A percentile compares a stretch with the other conserved stretches of the same genome.
These are phyloP conservation scores for Kodamaea alishanica DNA, from an alignment of 1,139 yeast genomes.

Conservation along the genomic window DNA sequence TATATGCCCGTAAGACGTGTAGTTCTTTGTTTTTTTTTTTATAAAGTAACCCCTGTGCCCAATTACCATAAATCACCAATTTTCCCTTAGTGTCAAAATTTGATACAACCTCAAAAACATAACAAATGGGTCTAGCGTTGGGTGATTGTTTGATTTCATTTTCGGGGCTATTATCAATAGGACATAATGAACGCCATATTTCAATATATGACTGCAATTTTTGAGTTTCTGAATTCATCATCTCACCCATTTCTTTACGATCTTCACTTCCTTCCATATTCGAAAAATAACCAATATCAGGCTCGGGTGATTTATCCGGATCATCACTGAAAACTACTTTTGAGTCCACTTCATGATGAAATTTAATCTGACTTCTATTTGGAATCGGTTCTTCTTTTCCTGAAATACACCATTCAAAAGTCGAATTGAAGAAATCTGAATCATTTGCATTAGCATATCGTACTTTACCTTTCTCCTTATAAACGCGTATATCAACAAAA, in stretches of 20 bases:
- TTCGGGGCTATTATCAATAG: slow-evolving; percentile 28
- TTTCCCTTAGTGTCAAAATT: slow-evolving; percentile 35
- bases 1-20: slow-evolving; percentile 28
- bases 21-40: slow-evolving; percentile 19
- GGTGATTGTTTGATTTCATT: slow-evolving; percentile 26
- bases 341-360: slow-evolving; percentile 45
- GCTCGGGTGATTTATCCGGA: slow-evolving; percentile 24
- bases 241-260: slow-evolving; percentile 51
- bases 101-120: neutral
- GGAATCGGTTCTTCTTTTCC: slow-evolving; percentile 36
- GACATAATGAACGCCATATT: slow-evolving; percentile 55
- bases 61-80: slow-evolving; percentile 47
- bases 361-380: slow-evolving; percentile 29
- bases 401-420: slow-evolving; percentile 38
- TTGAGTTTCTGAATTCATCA: slow-evolving; percentile 49
- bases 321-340: slow-evolving; percentile 24
- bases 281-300: slow-evolving; percentile 48
- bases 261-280: slow-evolving; percentile 37
- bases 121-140: neutral
- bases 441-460: slow-evolving; percentile 20
- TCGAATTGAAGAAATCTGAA: slow-evolving; percentile 17
- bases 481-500: slow-evolving; percentile 44
- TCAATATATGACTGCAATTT: slow-evolving; percentile 47
- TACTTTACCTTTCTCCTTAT: slow-evolving; percentile 10
- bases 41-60: slow-evolving; percentile 52